A percentile compares a stretch with the other conserved stretches of the same genome.
phyloP scores from a whole-genome alignment of 2,329 filamentous ascomycete genomes.

The Colletotrichum camelliae region DNA sequence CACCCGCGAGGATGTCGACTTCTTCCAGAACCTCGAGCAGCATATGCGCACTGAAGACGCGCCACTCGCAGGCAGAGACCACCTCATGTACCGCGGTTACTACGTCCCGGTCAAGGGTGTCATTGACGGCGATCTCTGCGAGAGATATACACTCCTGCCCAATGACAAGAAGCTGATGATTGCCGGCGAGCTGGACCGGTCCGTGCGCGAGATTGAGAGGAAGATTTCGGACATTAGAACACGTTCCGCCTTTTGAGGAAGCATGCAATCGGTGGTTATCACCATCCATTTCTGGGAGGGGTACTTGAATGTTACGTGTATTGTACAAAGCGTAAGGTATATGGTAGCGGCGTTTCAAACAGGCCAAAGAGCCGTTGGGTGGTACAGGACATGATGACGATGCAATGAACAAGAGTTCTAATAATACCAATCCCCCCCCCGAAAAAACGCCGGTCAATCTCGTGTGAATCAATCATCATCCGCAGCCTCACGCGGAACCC shows the following conservation, averaged over 20 bases:
- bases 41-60: constrained; percentile 87
- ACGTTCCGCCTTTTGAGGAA: constrained; percentile 59
- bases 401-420: constrained; percentile 22
- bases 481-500: constrained; percentile 20
- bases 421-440: background rate
- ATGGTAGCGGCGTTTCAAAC: constrained; percentile 18
- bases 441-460: background rate
- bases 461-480: background rate
- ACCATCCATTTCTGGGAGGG: background rate
- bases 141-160: constrained; percentile 83
- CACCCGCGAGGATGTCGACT: constrained; percentile 91
- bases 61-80: constrained; percentile 88
- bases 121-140: constrained; percentile 96
- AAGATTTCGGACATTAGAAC: constrained; percentile 80
- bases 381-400: constrained; percentile 23
- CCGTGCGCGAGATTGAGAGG: constrained; percentile 90
- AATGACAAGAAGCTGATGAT: constrained; percentile 95
- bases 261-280: background rate
- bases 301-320: background rate
- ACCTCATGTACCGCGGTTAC: constrained; percentile 94
- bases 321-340: constrained; percentile 16
- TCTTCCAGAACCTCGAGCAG: constrained; percentile 93
- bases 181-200: constrained; percentile 89
- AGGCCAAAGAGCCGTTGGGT: constrained; percentile 14
- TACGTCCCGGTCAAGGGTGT: constrained; percentile 96